A percentile compares a stretch with the other conserved stretches of the same genome.
Conservation (phyloP, 2,329 filamentous ascomycete species). For the Rhinocladiella mackenziei region DNA sequence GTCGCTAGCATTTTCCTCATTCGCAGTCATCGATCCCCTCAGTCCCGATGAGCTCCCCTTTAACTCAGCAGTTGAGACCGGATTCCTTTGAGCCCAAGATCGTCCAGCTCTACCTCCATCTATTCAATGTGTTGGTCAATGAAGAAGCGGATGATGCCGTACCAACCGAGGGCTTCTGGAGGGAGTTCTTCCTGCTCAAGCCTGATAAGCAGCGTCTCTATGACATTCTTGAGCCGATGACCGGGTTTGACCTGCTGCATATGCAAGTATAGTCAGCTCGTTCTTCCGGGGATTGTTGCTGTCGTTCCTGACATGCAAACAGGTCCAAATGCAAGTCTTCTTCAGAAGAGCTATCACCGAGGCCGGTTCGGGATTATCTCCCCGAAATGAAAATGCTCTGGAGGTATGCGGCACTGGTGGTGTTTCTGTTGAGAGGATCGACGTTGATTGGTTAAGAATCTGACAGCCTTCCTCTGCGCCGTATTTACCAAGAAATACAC, state of each 20-base stretch:
- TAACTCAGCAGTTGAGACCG: conserved; percentile 87
- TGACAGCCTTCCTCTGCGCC: conserved; percentile 79
- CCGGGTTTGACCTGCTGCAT: conserved; percentile 70
- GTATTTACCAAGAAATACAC: conserved; percentile 86
- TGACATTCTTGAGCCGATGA: conserved; percentile 64
- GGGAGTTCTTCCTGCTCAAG: conserved; percentile 85
- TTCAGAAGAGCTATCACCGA: conserved; percentile 69
- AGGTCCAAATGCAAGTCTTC: conserved; percentile 69
- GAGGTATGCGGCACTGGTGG: conserved; percentile 56
- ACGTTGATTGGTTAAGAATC: conserved; percentile 62
- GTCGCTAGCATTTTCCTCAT: background rate
- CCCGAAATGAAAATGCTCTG: conserved; percentile 71
- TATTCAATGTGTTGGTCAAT: conserved; percentile 58
- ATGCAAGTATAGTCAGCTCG: conserved; percentile 54
- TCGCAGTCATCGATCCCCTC: background rate
- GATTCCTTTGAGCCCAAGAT: conserved; percentile 93
- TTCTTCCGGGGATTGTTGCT: conserved; percentile 2
- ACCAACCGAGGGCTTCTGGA: conserved; percentile 88
- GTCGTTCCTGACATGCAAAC: conserved; percentile 26
- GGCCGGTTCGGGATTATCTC: conserved; percentile 59
- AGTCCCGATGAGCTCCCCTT: conserved; percentile 57
- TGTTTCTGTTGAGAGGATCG: background rate
- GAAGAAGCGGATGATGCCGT: conserved; percentile 59
- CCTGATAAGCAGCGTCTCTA: conserved; percentile 70
- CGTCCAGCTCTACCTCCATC: conserved; percentile 76